Evolutionary conservation across 192 early-diverging fungal species (phyloP).

Genomic region (Diversispora epigaea): DNA sequence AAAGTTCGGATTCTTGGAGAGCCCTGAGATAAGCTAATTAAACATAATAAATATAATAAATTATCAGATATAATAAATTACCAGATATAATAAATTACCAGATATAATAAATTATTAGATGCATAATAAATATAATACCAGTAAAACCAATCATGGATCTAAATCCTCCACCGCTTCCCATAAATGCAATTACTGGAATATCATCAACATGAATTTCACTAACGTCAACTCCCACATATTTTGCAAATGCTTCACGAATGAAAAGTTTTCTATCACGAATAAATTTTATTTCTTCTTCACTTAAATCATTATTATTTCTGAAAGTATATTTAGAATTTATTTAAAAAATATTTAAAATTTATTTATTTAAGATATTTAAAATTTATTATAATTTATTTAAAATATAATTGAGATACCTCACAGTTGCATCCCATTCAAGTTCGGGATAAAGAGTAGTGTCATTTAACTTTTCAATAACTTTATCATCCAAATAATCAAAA

Average conservation of each 20-base stretch:
- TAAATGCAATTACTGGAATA: conserved; percentile 69
- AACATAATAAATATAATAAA: not conserved
- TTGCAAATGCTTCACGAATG: conserved; percentile 65
- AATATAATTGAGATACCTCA: conserved; percentile 32
- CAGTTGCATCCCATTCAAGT: conserved; percentile 43
- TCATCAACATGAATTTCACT: conserved; percentile 64
- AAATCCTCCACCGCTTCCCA: conserved; percentile 78
- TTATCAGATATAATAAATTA: not conserved
- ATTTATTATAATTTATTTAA: not conserved
- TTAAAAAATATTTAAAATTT: not conserved
- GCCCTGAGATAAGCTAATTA: conserved; percentile 60
- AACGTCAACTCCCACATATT: conserved; percentile 70
- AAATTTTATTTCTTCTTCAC: conserved; percentile 48
- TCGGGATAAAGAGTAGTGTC: conserved; percentile 45
- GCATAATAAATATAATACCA: not conserved
- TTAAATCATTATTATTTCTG: conserved; percentile 37
- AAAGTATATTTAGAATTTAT: not conserved
- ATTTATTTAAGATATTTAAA: too few relatives aligned
- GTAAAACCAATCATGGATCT: conserved; percentile 77
- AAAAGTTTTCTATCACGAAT: conserved; percentile 46
- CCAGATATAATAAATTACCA: too few relatives aligned
- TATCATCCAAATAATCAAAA: not conserved
- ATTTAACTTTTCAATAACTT: not conserved
- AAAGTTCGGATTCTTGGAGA: conserved; percentile 62
- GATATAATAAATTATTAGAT: too few relatives aligned